A percentile compares a stretch with the other conserved stretches of the same genome.
phyloP scores from a whole-genome alignment of 202 grass and related monocot genomes.

The Carex arenaria region DNA sequence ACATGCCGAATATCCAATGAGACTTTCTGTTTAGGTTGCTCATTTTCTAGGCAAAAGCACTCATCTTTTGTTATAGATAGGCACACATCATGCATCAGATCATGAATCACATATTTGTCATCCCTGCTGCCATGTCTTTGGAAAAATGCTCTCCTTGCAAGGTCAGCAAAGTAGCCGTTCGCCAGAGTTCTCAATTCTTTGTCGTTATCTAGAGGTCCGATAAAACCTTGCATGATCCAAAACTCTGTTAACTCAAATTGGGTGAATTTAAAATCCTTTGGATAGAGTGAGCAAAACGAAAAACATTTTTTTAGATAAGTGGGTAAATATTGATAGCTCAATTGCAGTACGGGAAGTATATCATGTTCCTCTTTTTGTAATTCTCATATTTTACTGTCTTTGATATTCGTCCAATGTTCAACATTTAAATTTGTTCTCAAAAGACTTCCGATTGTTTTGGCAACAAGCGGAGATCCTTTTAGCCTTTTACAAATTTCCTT shows the following conservation, averaged over 20 bases:
- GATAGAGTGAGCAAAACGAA: not conserved
- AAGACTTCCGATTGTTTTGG: conserved; percentile 14
- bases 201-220: not conserved
- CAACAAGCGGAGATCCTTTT: conserved; percentile 36
- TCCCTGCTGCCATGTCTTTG: not conserved
- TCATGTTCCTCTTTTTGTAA: not conserved
- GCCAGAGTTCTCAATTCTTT: not conserved
- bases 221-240: conserved; percentile 22
- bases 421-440: not conserved
- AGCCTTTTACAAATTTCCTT: not conserved
- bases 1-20: not conserved
- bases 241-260: not conserved
- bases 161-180: not conserved
- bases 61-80: conserved; percentile 19
- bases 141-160: not conserved
- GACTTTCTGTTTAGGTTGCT: not conserved
- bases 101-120: not conserved
- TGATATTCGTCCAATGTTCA: not conserved
- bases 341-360: conserved; percentile 14
- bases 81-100: too few relatives aligned
- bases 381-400: conserved; percentile 17
- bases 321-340: conserved; percentile 31
- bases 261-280: conserved; percentile 10
- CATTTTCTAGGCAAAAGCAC: conserved; percentile 12
- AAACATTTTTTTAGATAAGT: conserved; percentile 1